Percentiles rank a stretch among this genome's conserved stretches.
Evolutionary conservation across 179 eudicot genomes (phyloP).

Genomic region (Gypsophila paniculata): DNA sequence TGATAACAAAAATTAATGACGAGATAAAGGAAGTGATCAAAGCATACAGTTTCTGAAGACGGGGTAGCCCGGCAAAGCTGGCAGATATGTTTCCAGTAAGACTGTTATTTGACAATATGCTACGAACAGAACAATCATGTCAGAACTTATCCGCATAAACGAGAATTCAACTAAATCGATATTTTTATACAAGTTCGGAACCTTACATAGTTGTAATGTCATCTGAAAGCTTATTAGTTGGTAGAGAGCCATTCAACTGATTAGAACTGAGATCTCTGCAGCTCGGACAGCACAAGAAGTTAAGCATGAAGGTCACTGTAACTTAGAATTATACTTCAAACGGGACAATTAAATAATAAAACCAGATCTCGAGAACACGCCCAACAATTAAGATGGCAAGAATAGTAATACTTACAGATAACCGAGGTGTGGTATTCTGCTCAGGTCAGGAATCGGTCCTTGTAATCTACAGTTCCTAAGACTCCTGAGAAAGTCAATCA

Average conservation of each 20-base stretch:
- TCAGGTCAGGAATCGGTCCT: slow-evolving; percentile 70
- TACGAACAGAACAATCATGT: slow-evolving; percentile 9
- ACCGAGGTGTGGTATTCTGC: slow-evolving; percentile 55
- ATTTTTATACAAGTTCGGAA: background rate
- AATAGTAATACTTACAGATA: slow-evolving; percentile 52
- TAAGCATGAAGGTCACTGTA: background rate
- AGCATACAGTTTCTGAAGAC: slow-evolving; percentile 26
- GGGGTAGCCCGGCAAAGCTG: slow-evolving; percentile 27
- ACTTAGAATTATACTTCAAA: background rate
- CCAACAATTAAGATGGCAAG: background rate
- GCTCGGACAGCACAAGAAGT: slow-evolving; percentile 11
- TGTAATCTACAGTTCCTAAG: slow-evolving; percentile 69
- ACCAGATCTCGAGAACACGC: background rate
- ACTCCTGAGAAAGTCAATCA: slow-evolving; percentile 47
- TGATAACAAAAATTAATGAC: background rate
- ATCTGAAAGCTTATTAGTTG: slow-evolving; percentile 29
- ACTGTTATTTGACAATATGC: slow-evolving; percentile 31
- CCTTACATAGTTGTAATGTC: slow-evolving; percentile 30
- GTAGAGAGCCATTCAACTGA: slow-evolving; percentile 31
- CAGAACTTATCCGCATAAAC: background rate
- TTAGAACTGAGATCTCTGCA: slow-evolving; percentile 35
- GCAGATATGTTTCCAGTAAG: slow-evolving; percentile 27
- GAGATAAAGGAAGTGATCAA: background rate
- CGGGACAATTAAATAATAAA: slow-evolving; percentile 17
- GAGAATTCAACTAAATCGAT: background rate